Conservation (phyloP, 2,329 filamentous ascomycete species). For the Colletotrichum tofieldiae region DNA sequence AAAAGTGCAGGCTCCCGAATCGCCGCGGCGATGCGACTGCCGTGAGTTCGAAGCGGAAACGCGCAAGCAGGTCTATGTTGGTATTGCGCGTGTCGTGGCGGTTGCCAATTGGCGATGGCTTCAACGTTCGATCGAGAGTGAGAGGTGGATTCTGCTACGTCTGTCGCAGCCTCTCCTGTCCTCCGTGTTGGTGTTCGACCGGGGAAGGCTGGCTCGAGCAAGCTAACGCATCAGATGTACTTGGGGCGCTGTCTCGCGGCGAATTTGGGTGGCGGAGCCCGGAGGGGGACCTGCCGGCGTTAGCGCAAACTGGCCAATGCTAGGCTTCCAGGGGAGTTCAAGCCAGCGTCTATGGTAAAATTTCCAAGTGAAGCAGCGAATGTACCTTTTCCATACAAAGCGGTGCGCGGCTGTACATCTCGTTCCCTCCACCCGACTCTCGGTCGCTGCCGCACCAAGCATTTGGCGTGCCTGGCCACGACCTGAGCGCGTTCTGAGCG, state of each 20-base stretch:
- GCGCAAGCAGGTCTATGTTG: slow-evolving; percentile 26
- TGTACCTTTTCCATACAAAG: slow-evolving; percentile 4
- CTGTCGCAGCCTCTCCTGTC: slow-evolving; percentile 37
- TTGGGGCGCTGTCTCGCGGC: not conserved
- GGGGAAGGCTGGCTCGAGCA: slow-evolving; percentile 31
- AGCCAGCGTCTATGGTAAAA: slow-evolving; percentile 15
- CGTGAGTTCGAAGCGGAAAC: slow-evolving; percentile 5
- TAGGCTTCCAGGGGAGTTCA: slow-evolving; percentile 13
- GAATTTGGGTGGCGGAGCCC: too few relatives aligned
- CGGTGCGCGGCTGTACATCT: not conserved
- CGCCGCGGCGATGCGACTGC: slow-evolving; percentile 56
- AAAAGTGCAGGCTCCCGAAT: slow-evolving; percentile 51
- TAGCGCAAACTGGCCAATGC: slow-evolving; percentile 28
- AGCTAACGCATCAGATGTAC: slow-evolving; percentile 37
- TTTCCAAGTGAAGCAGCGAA: not conserved
- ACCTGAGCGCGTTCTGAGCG: slow-evolving; percentile 16
- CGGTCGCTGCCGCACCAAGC: not conserved
- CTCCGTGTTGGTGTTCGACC: slow-evolving; percentile 39
- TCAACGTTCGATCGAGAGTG: slow-evolving; percentile 32
- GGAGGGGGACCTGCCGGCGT: slow-evolving; percentile 6
- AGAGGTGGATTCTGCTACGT: slow-evolving; percentile 41
- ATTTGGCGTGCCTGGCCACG: not conserved
- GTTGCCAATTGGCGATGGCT: slow-evolving; percentile 41
- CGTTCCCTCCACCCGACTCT: too few relatives aligned
- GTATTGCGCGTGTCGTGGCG: slow-evolving; percentile 39